Percentiles rank a stretch among this genome's conserved stretches.
Conservation (phyloP, 305 asterid species). For the Ilex paraguariensis region DNA sequence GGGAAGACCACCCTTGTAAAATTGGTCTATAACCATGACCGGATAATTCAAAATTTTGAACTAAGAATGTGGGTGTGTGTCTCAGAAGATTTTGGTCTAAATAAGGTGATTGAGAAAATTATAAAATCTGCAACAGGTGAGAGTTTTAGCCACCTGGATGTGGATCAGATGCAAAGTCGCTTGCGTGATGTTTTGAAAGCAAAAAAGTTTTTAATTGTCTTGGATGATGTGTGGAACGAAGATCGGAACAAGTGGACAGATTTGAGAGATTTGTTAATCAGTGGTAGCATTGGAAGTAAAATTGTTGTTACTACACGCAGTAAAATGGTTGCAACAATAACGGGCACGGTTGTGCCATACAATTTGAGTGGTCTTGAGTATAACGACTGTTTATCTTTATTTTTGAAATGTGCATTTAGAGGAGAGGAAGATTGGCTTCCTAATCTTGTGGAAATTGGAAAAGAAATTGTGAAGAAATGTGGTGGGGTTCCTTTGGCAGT, state of each 20-base stretch:
- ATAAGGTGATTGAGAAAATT: conserved; percentile 36
- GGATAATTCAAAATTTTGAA: conserved; percentile 28
- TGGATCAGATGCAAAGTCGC: conserved; percentile 36
- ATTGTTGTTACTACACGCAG: conserved; percentile 47
- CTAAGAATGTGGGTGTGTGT: conserved; percentile 48
- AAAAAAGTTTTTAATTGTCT: conserved; percentile 35
- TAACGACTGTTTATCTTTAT: conserved; percentile 34
- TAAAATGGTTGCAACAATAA: conserved; percentile 33
- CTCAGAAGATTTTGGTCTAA: conserved; percentile 36
- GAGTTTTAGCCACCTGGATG: conserved; percentile 37
- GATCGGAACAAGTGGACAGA: conserved; percentile 44
- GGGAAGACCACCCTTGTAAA: conserved; percentile 51
- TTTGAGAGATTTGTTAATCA: conserved; percentile 36
- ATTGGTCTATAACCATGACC: conserved; percentile 37
- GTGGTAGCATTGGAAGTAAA: conserved; percentile 33
- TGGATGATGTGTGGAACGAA: conserved; percentile 55
- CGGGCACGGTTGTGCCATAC: conserved; percentile 27
- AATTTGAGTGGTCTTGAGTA: conserved; percentile 33
- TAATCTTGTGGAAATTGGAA: conserved; percentile 36
- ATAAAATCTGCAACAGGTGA: conserved; percentile 43
- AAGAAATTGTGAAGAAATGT: conserved; percentile 47
- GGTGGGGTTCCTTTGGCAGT: conserved; percentile 52
- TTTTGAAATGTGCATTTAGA: conserved; percentile 38
- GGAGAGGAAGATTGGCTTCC: conserved; percentile 23
- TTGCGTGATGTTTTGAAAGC: conserved; percentile 26